Conservation (phyloP, 2,329 filamentous ascomycete genomes). For the Stemphylium beticola region DNA sequence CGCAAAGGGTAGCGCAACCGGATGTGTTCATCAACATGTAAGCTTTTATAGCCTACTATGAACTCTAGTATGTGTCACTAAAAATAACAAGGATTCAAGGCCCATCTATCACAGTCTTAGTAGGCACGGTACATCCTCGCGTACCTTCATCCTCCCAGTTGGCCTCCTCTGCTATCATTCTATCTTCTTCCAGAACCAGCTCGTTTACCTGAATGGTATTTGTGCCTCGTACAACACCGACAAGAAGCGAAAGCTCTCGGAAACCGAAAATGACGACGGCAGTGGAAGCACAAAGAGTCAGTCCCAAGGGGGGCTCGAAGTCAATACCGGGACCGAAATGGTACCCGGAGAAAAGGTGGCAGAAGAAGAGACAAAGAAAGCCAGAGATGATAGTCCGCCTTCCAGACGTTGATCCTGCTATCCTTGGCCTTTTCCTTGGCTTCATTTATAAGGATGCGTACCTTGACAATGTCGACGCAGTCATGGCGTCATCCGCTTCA, state of each 20-base stretch:
- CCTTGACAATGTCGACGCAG: slow-evolving; percentile 13
- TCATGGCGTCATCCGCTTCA: no score
- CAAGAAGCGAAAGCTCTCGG: slow-evolving; percentile 21
- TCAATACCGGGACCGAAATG: not conserved
- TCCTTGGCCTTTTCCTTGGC: slow-evolving; percentile 31
- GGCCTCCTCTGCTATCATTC: slow-evolving; percentile 18
- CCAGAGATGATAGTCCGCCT: slow-evolving; percentile 1
- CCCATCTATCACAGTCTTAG: slow-evolving; percentile 2
- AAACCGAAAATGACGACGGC: not conserved
- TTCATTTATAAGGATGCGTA: slow-evolving; percentile 30
- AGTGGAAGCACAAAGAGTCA: no score
- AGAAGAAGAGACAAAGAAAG: not conserved
- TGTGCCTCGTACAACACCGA: not conserved
- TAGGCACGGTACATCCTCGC: slow-evolving; percentile 3
- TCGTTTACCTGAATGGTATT: not conserved
- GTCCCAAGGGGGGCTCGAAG: not conserved
- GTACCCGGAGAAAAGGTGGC: not conserved
- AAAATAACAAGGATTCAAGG: slow-evolving; percentile 17
- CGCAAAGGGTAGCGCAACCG: not conserved
- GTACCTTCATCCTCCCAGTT: slow-evolving; percentile 13
- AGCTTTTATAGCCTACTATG: not conserved
- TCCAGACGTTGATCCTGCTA: slow-evolving; percentile 10
- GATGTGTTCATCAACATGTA: slow-evolving; percentile 15
- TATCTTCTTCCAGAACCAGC: slow-evolving; percentile 9
- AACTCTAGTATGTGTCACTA: not conserved